phyloP scores from a whole-genome alignment of 495 filamentous ascomycete genomes.

The Cladorrhinum samala region DNA sequence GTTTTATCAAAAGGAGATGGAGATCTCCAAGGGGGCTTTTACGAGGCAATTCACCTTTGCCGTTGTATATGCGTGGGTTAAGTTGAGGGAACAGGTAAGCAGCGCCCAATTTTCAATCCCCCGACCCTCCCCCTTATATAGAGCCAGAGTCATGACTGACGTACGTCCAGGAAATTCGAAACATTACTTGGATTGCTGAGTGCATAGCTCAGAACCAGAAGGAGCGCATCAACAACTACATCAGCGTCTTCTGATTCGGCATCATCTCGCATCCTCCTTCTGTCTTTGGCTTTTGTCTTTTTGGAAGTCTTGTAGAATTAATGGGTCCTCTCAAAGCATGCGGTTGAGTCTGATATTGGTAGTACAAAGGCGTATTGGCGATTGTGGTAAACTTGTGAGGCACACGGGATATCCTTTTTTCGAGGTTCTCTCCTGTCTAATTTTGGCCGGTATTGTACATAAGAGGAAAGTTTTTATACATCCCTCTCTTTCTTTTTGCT shows the following conservation, averaged over 20 bases:
- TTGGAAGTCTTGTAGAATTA: slow-evolving; percentile 29
- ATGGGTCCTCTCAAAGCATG: slow-evolving; percentile 10
- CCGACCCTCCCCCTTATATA: slow-evolving; percentile 3
- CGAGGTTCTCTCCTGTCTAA: slow-evolving; percentile 5
- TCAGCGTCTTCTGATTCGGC: slow-evolving; percentile 70
- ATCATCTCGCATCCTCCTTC: background rate
- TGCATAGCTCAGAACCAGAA: slow-evolving; percentile 99
- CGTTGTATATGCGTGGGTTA: slow-evolving; percentile 97
- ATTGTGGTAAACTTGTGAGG: background rate
- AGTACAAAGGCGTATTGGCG: slow-evolving; percentile 21
- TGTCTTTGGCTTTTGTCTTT: slow-evolving; percentile 11
- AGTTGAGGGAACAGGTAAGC: slow-evolving; percentile 90
- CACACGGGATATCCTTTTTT: background rate
- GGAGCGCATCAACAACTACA: slow-evolving; percentile 96
- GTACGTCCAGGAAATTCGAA: slow-evolving; percentile 81
- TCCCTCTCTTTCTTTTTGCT: slow-evolving; percentile 7
- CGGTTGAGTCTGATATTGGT: slow-evolving; percentile 5
- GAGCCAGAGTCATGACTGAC: background rate
- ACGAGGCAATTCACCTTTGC: slow-evolving; percentile 94
- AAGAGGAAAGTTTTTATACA: slow-evolving; percentile 20
- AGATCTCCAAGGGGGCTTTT: slow-evolving; percentile 89
- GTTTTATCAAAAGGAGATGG: slow-evolving; percentile 99
- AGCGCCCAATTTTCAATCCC: background rate
- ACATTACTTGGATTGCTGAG: slow-evolving; percentile 99
- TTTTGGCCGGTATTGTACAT: slow-evolving; percentile 31